These are phyloP conservation scores for Hyphopichia burtonii DNA, from an alignment of 1,139 yeast species.

Conservation along the genomic window DNA sequence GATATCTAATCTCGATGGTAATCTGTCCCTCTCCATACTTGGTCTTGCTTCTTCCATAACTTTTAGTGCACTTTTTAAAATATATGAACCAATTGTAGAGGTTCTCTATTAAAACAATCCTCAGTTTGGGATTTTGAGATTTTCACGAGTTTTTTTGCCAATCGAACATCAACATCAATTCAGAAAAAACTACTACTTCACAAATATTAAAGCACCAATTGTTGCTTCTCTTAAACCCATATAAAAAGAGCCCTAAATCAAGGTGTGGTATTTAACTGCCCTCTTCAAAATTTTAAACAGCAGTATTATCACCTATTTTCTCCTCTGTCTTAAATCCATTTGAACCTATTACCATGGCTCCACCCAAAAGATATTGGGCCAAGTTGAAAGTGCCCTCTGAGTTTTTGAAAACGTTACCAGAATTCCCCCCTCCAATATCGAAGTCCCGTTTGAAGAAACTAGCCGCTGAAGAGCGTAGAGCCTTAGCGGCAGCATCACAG, in stretches of 20 bases:
- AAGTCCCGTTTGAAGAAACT: conserved; percentile 31
- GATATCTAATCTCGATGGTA: conserved; percentile 35
- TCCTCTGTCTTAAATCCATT: too few species aligned
- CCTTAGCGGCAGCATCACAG: conserved; percentile 2
- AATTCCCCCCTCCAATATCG: conserved; percentile 29
- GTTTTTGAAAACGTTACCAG: conserved; percentile 35
- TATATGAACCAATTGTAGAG: too few species aligned
- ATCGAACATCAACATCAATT: not conserved
- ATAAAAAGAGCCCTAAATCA: too few species aligned
- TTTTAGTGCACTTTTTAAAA: too few species aligned
- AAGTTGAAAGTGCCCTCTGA: conserved; percentile 31
- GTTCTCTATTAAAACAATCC: too few species aligned
- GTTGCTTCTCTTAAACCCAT: too few species aligned
- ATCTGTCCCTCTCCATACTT: conserved; percentile 15
- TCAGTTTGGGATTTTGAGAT: not conserved
- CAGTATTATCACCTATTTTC: too few species aligned
- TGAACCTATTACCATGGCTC: conserved; percentile 26
- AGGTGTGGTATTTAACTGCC: too few species aligned
- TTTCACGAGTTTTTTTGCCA: not conserved
- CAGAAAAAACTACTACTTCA: too few species aligned
- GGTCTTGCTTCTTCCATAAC: conserved; percentile 3
- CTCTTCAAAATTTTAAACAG: too few species aligned
- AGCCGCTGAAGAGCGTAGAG: conserved; percentile 27
- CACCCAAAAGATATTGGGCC: conserved; percentile 34
- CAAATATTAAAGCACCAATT: too few species aligned